Conservation (phyloP, 768 basidiomycete genomes). For the Lactarius evosmus region DNA sequence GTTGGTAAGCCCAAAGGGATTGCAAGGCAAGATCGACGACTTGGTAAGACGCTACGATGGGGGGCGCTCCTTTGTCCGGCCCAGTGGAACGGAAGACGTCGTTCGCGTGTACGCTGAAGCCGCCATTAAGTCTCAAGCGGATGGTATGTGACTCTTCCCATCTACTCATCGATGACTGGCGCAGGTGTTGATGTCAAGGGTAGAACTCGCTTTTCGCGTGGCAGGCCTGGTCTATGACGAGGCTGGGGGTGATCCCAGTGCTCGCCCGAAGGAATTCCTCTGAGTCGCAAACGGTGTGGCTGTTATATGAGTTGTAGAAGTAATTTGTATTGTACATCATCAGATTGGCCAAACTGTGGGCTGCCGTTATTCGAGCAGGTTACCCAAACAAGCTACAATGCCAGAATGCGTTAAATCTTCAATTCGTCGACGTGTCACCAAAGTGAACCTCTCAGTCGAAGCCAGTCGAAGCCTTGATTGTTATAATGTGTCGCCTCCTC, state of each 20-base stretch:
- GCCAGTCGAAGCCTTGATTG: background rate
- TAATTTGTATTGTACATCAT: slow-evolving; percentile 12
- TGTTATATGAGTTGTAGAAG: slow-evolving; percentile 18
- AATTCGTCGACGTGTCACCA: background rate
- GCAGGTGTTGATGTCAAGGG: slow-evolving; percentile 15
- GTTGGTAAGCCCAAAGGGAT: slow-evolving; percentile 70
- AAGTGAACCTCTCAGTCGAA: background rate
- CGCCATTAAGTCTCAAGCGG: slow-evolving; percentile 62
- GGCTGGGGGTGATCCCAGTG: slow-evolving; percentile 71
- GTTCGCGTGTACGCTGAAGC: slow-evolving; percentile 98
- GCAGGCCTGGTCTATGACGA: slow-evolving; percentile 84
- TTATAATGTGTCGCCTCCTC: slow-evolving; percentile 81
- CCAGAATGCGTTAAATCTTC: background rate
- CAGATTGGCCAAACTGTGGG: slow-evolving; percentile 6
- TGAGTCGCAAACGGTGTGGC: slow-evolving; percentile 32
- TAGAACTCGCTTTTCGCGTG: slow-evolving; percentile 83
- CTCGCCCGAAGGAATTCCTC: slow-evolving; percentile 77
- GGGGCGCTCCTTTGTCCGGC: slow-evolving; percentile 91
- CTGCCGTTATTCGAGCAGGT: background rate
- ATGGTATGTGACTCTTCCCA: slow-evolving; percentile 54
- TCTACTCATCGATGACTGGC: background rate
- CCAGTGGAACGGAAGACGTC: slow-evolving; percentile 97
- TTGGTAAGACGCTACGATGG: slow-evolving; percentile 72
- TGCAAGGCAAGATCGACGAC: slow-evolving; percentile 82
- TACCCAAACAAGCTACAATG: background rate